These are phyloP conservation scores for Polysphondylium violaceum DNA, from an alignment of 78 protist species.

Conservation along the genomic window DNA sequence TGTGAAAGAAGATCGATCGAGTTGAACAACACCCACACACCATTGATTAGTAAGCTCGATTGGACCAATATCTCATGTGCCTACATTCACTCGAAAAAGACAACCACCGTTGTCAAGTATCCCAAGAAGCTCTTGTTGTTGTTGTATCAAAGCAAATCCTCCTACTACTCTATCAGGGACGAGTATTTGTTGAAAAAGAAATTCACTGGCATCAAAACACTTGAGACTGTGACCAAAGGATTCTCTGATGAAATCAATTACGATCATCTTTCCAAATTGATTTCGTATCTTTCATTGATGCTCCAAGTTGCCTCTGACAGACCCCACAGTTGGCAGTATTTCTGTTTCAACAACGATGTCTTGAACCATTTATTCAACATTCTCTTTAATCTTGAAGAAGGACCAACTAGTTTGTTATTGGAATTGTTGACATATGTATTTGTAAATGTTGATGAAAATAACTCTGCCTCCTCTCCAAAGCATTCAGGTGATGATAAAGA, in stretches of 20 bases:
- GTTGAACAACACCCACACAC: neutral
- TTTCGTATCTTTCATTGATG: slow-evolving; percentile 21
- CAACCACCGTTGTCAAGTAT: slow-evolving; percentile 33
- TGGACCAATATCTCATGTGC: slow-evolving; percentile 24
- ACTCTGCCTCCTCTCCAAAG: neutral
- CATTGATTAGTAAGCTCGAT: neutral
- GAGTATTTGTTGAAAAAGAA: slow-evolving; percentile 47
- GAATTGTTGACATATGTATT: slow-evolving; percentile 59
- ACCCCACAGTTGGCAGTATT: slow-evolving; percentile 70
- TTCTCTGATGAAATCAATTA: slow-evolving; percentile 39
- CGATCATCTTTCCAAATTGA: slow-evolving; percentile 57
- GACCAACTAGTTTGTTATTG: slow-evolving; percentile 27
- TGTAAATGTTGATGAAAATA: slow-evolving; percentile 26
- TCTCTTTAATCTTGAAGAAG: slow-evolving; percentile 35
- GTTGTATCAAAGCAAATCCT: slow-evolving; percentile 12
- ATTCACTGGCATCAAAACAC: neutral
- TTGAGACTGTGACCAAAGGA: slow-evolving; percentile 23
- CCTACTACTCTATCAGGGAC: slow-evolving; percentile 65
- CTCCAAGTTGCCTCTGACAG: slow-evolving; percentile 61
- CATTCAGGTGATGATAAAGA: neutral
- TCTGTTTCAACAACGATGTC: slow-evolving; percentile 22
- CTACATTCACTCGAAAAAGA: slow-evolving; percentile 67
- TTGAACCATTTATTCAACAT: slow-evolving; percentile 20
- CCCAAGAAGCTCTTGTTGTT: slow-evolving; percentile 61
- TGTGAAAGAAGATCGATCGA: slow-evolving; percentile 31